Evolutionary conservation across 2,329 filamentous ascomycete genomes (phyloP), one percentile per base, ranked within the genome.

Genomic region (Calonectria multiphialidica): DNA sequence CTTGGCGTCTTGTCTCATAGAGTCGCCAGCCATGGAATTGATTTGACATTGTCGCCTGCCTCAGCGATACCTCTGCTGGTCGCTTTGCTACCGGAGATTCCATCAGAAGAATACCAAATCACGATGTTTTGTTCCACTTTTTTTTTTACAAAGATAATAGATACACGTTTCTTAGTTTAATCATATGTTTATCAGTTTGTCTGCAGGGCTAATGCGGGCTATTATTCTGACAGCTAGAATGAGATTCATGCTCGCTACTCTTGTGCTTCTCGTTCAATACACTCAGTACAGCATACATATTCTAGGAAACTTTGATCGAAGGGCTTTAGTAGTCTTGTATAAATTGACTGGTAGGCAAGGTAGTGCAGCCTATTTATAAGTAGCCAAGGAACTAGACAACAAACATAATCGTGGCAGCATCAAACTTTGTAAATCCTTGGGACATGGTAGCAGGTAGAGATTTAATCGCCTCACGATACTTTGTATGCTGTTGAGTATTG

Each of bases 1-100:
- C 90, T 0, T 88, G 87, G 85, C 81, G 83, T 65, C 79, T 90
- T 59, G 77, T 81, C 23, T 75, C 76, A 30, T 83, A 66, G 68
- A 12, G 8, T 59, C 33, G 50, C 35, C 25, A 21, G n/a, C 15
- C 8, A 16, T 57, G 35, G n/a, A 13, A 10, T 35, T 57, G 6
- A 25, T 25, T 35, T 13, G 5, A 25, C 23, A 3, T 49, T 42
- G 18, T 37, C 15, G 5, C 33, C 28, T 68, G 6, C 12, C 23
- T 42, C 18, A 16, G 33, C 13, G 10, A 28, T 25, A 21, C 5
- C 35, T 18, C n/a, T 13, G 28, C n/a, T 21, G 3, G 50, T 28
- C 5, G n/a, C 13, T n/a, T 21, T 57, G 4, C 12, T 35, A 13
- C 13, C 30, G 18, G 33, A 2, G n/a, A 12, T 25, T n/a, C 15